These are phyloP conservation scores for Populus hybrid DNA, from an alignment of 441 rosid genomes.

Conservation along the genomic window DNA sequence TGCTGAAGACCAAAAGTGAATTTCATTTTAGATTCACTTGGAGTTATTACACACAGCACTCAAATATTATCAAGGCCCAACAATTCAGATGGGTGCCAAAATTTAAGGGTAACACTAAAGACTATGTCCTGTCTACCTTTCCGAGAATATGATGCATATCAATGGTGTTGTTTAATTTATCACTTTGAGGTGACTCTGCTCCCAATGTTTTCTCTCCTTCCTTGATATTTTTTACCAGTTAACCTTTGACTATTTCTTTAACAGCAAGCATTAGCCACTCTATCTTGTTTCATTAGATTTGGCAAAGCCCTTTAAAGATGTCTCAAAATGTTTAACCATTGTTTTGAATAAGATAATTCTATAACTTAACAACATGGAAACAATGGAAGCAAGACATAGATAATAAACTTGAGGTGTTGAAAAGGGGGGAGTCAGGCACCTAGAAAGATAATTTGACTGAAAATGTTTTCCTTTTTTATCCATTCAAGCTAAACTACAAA, in stretches of 20 bases:
- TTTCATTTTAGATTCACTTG: neutral
- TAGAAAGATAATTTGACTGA: neutral
- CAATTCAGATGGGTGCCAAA: neutral
- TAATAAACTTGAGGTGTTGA: neutral
- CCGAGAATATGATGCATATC: neutral
- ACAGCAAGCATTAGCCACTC: neutral
- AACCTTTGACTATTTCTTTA: neutral
- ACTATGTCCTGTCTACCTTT: neutral
- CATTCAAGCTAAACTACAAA: neutral
- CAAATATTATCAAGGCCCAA: neutral
- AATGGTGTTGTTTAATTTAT: neutral
- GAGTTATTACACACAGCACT: neutral
- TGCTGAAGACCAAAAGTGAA: neutral
- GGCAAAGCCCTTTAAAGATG: neutral
- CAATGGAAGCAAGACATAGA: neutral
- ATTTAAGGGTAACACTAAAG: neutral
- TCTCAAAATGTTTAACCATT: neutral
- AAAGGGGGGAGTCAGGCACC: neutral
- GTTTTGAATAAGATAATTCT: neutral
- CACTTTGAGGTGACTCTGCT: neutral
- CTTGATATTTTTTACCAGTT: neutral
- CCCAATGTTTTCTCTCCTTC: neutral
- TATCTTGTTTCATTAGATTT: neutral
- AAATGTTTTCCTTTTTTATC: neutral
- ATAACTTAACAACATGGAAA: neutral